Evolutionary conservation across 2,329 filamentous ascomycete genomes (phyloP).

Genomic region (Ophioceras dolichostomum): DNA sequence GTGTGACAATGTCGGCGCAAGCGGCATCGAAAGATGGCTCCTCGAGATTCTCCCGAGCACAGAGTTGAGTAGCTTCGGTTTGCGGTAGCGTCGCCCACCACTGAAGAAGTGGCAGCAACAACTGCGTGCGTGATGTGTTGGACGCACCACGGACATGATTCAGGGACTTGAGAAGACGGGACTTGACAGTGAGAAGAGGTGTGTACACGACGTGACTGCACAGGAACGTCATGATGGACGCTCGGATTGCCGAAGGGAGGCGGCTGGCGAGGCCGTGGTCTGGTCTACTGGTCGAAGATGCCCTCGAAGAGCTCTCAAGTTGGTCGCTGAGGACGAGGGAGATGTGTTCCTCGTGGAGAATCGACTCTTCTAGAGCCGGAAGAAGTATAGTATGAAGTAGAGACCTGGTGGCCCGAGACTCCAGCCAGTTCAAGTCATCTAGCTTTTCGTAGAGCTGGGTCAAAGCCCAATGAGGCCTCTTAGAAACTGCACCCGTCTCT

Average conservation of each 20-base stretch:
- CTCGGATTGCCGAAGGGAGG: slow-evolving; percentile 47
- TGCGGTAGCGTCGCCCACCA: slow-evolving; percentile 51
- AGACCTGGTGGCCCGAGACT: slow-evolving; percentile 41
- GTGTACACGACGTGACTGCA: slow-evolving; percentile 59
- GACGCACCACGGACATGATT: slow-evolving; percentile 62
- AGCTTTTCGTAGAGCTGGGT: slow-evolving; percentile 49
- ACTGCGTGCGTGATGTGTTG: slow-evolving; percentile 55
- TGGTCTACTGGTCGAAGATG: slow-evolving; percentile 25
- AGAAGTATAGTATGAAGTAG: slow-evolving; percentile 56
- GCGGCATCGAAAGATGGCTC: slow-evolving; percentile 19
- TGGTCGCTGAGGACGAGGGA: slow-evolving; percentile 47
- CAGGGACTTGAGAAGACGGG: slow-evolving; percentile 58
- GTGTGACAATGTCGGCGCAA: slow-evolving; percentile 38
- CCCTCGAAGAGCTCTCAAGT: slow-evolving; percentile 37
- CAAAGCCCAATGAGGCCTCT: slow-evolving; percentile 44
- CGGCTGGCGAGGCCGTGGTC: slow-evolving; percentile 19
- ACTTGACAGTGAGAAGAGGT: slow-evolving; percentile 57
- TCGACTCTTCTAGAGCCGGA: slow-evolving; percentile 71
- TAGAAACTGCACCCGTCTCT: slow-evolving; percentile 25
- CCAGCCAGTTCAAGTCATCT: slow-evolving; percentile 43
- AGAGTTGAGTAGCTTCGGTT: slow-evolving; percentile 36
- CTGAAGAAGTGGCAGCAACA: slow-evolving; percentile 63
- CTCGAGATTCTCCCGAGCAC: slow-evolving; percentile 22
- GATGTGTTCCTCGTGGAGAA: slow-evolving; percentile 66
- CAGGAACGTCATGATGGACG: slow-evolving; percentile 58